These are phyloP conservation scores for Penicillium salamii DNA, from an alignment of 495 filamentous ascomycete genomes.

Conservation along the genomic window DNA sequence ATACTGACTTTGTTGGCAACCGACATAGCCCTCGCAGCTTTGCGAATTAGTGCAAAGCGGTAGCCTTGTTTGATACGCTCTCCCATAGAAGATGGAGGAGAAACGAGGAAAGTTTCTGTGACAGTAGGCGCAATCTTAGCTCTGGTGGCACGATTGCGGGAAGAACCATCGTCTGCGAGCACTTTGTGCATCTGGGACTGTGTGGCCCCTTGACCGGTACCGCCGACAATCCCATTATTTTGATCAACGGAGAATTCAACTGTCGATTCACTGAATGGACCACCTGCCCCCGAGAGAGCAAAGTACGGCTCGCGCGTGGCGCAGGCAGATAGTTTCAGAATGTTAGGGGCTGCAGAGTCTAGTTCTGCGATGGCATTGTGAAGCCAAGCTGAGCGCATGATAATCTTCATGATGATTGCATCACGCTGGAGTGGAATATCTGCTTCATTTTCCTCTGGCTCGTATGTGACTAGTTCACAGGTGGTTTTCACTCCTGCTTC, in stretches of 20 bases:
- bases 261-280: constrained; percentile 72
- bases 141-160: constrained; percentile 42
- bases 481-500: constrained; percentile 86
- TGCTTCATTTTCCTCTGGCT: constrained; percentile 56
- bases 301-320: constrained; percentile 64
- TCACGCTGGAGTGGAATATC: constrained; percentile 85
- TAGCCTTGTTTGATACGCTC: constrained; percentile 52
- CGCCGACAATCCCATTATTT: constrained; percentile 32
- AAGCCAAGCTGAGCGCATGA: constrained; percentile 82
- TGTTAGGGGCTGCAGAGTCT: constrained; percentile 64
- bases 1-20: constrained; percentile 90
- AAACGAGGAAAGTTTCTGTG: constrained; percentile 49
- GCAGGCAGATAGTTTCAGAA: constrained; percentile 61
- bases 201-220: constrained; percentile 6
- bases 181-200: constrained; percentile 25
- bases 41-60: constrained; percentile 79
- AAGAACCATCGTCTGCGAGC: constrained; percentile 38
- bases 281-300: constrained; percentile 64
- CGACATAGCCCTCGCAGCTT: constrained; percentile 82
- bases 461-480: constrained; percentile 89
- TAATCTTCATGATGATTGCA: constrained; percentile 82
- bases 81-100: constrained; percentile 41
- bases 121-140: constrained; percentile 43
- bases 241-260: constrained; percentile 80
- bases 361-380: constrained; percentile 83